Conservation (phyloP, 306 rosid genomes). For the Trifolium pratense region DNA sequence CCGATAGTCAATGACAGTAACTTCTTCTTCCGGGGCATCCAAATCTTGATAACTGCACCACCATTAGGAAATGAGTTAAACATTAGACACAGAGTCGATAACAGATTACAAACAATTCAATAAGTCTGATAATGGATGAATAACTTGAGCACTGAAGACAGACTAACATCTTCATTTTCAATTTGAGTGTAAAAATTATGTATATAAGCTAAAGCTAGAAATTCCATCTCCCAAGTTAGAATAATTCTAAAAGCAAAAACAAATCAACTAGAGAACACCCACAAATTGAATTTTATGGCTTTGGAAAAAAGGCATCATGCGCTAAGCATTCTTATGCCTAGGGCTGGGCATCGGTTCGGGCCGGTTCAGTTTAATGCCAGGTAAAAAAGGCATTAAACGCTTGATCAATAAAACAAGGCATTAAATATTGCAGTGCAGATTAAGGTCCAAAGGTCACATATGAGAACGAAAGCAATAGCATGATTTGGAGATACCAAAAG, state of each 20-base stretch:
- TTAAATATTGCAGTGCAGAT: slow-evolving; percentile 8
- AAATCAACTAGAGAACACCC: not conserved
- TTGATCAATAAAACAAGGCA: not conserved
- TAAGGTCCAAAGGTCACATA: slow-evolving; percentile 7
- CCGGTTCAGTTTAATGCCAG: no score
- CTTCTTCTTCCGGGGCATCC: slow-evolving; percentile 97
- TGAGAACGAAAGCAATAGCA: not conserved
- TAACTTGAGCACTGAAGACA: not conserved
- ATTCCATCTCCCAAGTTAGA: no score
- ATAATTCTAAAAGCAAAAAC: no score
- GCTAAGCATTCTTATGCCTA: not conserved
- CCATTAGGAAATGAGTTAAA: slow-evolving; percentile 26
- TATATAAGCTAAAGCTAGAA: no score
- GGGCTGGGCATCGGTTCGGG: no score
- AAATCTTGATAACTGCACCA: slow-evolving; percentile 93
- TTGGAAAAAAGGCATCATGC: not conserved
- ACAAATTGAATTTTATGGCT: not conserved
- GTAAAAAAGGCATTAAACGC: slow-evolving; percentile 2
- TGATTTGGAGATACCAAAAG: not conserved
- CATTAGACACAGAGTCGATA: slow-evolving; percentile 48
- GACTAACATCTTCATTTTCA: not conserved
- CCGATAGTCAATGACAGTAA: slow-evolving; percentile 96
- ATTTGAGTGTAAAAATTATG: not conserved
- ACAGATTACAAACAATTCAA: slow-evolving; percentile 33
- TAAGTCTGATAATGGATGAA: not conserved